phyloP scores from a whole-genome alignment of 2,329 filamentous ascomycete species.

The Fulvia fulva region DNA sequence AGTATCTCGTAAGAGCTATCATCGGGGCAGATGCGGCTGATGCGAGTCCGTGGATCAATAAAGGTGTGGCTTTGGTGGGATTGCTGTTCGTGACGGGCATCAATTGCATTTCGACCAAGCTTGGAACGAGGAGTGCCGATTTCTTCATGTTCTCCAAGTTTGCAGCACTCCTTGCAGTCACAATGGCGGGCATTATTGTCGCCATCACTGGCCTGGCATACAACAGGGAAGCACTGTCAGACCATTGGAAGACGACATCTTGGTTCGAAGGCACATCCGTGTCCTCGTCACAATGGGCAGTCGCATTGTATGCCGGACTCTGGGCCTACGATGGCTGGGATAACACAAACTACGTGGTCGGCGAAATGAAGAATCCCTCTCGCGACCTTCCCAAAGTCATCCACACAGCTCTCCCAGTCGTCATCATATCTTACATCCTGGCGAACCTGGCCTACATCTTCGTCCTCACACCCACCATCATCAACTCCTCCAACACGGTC shows the following conservation, averaged over 20 bases:
- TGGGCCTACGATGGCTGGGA: conserved; percentile 99
- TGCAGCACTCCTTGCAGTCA: conserved; percentile 79
- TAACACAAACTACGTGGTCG: conserved; percentile 97
- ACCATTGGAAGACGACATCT: conserved; percentile 72
- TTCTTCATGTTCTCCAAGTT: conserved; percentile 98
- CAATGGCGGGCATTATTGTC: conserved; percentile 82
- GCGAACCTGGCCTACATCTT: conserved; percentile 94
- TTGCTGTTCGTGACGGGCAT: conserved; percentile 73
- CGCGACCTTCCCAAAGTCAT: conserved; percentile 91
- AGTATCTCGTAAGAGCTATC: conserved; percentile 86
- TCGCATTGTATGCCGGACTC: conserved; percentile 88
- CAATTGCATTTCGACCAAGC: conserved; percentile 85
- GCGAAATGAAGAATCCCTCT: conserved; percentile 88
- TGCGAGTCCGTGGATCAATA: conserved; percentile 83
- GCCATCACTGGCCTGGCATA: conserved; percentile 79
- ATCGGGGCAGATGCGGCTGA: conserved; percentile 82
- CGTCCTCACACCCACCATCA: conserved; percentile 73
- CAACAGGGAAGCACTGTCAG: conserved; percentile 57
- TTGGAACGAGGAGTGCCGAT: conserved; percentile 84
- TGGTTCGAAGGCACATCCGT: conserved; percentile 87
- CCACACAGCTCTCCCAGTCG: conserved; percentile 91
- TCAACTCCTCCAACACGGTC: conserved; percentile 90
- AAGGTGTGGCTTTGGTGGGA: conserved; percentile 75
- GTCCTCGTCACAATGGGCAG: conserved; percentile 81
- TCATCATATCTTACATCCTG: conserved; percentile 84